Evolutionary conservation across 2,329 filamentous ascomycete genomes (phyloP).

Genomic region (Thelonectria rubi): DNA sequence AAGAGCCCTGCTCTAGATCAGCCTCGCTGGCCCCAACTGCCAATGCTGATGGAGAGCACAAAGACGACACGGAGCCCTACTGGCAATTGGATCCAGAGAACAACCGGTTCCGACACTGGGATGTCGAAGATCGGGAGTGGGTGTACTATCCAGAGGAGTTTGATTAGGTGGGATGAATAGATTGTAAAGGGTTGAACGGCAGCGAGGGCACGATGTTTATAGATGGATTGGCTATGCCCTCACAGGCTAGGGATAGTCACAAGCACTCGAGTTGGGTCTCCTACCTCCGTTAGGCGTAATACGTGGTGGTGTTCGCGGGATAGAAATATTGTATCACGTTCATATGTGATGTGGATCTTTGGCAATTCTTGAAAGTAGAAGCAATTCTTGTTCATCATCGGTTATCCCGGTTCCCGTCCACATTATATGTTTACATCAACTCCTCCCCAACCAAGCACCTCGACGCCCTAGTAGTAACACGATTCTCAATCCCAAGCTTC

Average conservation of each 20-base stretch:
- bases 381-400: too few relatives aligned
- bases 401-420: too few relatives aligned
- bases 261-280: too few relatives aligned
- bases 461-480: not conserved
- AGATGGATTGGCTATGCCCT: too few relatives aligned
- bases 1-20: slow-evolving; percentile 22
- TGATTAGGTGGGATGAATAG: slow-evolving; percentile 25
- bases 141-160: slow-evolving; percentile 39
- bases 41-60: slow-evolving; percentile 31
- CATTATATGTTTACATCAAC: not conserved
- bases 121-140: slow-evolving; percentile 34
- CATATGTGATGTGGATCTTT: too few relatives aligned
- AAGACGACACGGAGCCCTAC: slow-evolving; percentile 32
- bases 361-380: too few relatives aligned
- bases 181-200: too few relatives aligned
- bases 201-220: too few relatives aligned
- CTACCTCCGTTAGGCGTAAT: too few relatives aligned
- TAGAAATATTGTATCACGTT: too few relatives aligned
- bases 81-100: slow-evolving; percentile 35
- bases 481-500: not conserved
- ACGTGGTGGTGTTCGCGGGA: too few relatives aligned
- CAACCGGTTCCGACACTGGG: slow-evolving; percentile 38
- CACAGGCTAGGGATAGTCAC: too few relatives aligned
- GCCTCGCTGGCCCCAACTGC: slow-evolving; percentile 28
- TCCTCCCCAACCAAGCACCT: not conserved